Evolutionary conservation across 768 basidiomycete genomes (phyloP).

Genomic region (Xerocomus brunneocitrinus): DNA sequence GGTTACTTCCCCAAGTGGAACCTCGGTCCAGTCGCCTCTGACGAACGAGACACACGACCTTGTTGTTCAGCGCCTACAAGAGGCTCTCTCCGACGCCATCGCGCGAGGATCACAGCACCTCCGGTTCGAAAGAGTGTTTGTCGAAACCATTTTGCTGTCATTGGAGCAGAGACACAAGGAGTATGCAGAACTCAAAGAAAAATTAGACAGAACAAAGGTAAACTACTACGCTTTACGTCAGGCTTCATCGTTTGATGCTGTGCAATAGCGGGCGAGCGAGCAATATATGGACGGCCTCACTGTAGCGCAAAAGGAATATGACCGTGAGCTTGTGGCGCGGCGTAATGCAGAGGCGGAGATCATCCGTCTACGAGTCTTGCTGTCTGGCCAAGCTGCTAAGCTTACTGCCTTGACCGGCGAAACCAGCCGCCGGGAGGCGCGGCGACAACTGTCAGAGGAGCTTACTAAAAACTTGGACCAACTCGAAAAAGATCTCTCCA

Average conservation of each 20-base stretch:
- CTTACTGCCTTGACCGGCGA: conserved; percentile 84
- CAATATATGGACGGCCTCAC: conserved; percentile 90
- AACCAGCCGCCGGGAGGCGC: conserved; percentile 68
- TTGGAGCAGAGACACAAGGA: conserved; percentile 64
- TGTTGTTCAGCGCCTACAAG: conserved; percentile 50
- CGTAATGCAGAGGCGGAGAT: conserved; percentile 93
- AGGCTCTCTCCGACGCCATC: conserved; percentile 56
- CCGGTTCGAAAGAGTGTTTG: conserved; percentile 66
- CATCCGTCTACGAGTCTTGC: conserved; percentile 72
- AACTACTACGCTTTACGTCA: background rate
- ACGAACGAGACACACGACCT: conserved; percentile 39
- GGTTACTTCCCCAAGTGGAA: conserved; percentile 39
- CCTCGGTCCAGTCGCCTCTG: conserved; percentile 22
- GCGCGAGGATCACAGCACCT: conserved; percentile 58
- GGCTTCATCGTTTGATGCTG: conserved; percentile 1
- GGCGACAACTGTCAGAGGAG: conserved; percentile 76
- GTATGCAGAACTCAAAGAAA: conserved; percentile 60
- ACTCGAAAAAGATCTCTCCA: conserved; percentile 82
- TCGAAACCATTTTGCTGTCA: conserved; percentile 63
- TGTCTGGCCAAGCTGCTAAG: conserved; percentile 86
- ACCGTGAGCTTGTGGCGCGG: conserved; percentile 81
- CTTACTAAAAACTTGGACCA: conserved; percentile 68
- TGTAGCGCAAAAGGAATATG: conserved; percentile 92
- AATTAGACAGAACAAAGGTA: conserved; percentile 87
- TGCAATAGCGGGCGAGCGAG: conserved; percentile 74